Percentiles rank a stretch among this genome's conserved stretches.
These are phyloP conservation scores for Penicillium lagena DNA, from an alignment of 495 filamentous ascomycete genomes.

Conservation along the genomic window DNA sequence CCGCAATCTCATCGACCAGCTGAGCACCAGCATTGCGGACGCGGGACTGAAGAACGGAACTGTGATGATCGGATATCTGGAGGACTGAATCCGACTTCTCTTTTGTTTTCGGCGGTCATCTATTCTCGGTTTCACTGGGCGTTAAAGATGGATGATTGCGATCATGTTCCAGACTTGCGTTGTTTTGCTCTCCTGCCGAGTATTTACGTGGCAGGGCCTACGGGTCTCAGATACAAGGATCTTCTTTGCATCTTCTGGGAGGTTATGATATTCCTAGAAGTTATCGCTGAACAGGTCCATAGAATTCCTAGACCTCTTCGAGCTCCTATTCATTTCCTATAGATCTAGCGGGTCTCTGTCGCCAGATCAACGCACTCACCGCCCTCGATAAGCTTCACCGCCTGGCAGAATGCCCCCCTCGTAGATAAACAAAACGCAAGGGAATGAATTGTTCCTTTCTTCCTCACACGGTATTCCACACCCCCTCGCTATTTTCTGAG, in stretches of 20 bases:
- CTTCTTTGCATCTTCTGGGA: too few species aligned
- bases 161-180: too few species aligned
- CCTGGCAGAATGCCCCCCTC: slow-evolving; percentile 34
- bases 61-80: slow-evolving; percentile 85
- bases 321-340: too few species aligned
- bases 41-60: slow-evolving; percentile 86
- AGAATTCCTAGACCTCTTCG: too few species aligned
- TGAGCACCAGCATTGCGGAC: slow-evolving; percentile 68
- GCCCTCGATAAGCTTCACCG: slow-evolving; percentile 17
- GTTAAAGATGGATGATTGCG: neutral
- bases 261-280: too few species aligned
- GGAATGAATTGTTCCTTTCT: slow-evolving; percentile 8
- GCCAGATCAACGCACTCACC: neutral
- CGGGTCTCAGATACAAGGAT: too few species aligned
- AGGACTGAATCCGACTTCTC: slow-evolving; percentile 42
- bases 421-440: slow-evolving; percentile 30
- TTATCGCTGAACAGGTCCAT: too few species aligned
- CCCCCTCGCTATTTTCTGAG: too few species aligned
- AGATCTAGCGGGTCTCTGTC: neutral
- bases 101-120: neutral
- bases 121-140: slow-evolving; percentile 7
- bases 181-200: too few species aligned
- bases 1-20: slow-evolving; percentile 68
- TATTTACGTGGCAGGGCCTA: too few species aligned
- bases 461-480: neutral